These are phyloP conservation scores for Cutaneotrichosporon sp. DNA, from an alignment of 1,284 basidiomycete genomes.

Conservation along the genomic window DNA sequence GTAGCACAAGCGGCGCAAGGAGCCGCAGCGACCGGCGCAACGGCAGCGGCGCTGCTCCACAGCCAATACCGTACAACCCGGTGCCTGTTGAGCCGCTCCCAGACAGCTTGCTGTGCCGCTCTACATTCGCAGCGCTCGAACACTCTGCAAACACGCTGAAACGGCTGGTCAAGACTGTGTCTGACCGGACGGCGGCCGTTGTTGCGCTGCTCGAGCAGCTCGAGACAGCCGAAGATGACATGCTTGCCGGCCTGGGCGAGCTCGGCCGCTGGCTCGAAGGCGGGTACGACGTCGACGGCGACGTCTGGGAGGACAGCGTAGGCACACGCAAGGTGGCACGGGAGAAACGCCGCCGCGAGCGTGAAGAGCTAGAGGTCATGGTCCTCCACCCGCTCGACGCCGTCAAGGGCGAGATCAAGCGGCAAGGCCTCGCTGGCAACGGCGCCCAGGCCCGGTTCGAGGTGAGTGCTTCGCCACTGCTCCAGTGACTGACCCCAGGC, in stretches of 20 bases:
- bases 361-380: slow-evolving; percentile 37
- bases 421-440: slow-evolving; percentile 37
- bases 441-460: slow-evolving; percentile 41
- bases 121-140: slow-evolving; percentile 41
- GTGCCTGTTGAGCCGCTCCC: slow-evolving; percentile 32
- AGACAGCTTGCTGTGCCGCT: slow-evolving; percentile 44
- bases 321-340: slow-evolving; percentile 33
- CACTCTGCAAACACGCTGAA: slow-evolving; percentile 38
- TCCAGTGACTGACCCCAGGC: slow-evolving; percentile 19
- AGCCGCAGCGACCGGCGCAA: background rate
- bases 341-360: slow-evolving; percentile 30
- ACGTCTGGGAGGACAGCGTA: slow-evolving; percentile 25
- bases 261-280: slow-evolving; percentile 39
- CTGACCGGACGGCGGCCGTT: slow-evolving; percentile 27
- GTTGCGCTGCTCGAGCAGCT: slow-evolving; percentile 38
- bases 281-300: slow-evolving; percentile 30
- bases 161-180: slow-evolving; percentile 36
- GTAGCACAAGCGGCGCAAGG: too few species aligned
- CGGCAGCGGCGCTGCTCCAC: too few species aligned
- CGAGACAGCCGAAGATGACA: slow-evolving; percentile 41
- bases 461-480: slow-evolving; percentile 24
- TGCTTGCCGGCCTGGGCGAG: slow-evolving; percentile 35
- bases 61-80: too few species aligned
- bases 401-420: slow-evolving; percentile 42
- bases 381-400: slow-evolving; percentile 32